phyloP scores from a whole-genome alignment of 192 early-diverging fungal species.

The Podochytrium sp. region DNA sequence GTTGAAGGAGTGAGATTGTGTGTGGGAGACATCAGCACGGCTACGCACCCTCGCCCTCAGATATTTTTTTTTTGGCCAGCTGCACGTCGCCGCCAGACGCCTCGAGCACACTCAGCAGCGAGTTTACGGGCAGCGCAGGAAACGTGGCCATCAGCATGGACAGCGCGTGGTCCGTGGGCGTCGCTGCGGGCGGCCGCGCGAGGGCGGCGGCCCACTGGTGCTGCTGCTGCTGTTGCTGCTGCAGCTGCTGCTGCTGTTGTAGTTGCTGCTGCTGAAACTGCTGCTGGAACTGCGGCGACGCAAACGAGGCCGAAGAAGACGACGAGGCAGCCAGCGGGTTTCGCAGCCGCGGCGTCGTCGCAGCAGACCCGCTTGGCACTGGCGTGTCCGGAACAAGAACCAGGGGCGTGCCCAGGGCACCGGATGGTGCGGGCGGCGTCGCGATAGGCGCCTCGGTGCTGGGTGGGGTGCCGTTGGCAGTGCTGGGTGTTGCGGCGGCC shows the following conservation, averaged over 20 bases:
- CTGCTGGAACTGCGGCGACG: background rate
- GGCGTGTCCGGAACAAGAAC: conserved; percentile 3
- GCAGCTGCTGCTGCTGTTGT: background rate
- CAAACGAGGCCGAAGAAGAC: background rate
- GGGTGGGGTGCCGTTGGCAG: too few species aligned
- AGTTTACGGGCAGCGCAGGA: background rate
- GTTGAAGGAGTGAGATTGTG: background rate
- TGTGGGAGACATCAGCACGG: background rate
- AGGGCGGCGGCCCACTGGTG: background rate
- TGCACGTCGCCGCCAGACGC: background rate
- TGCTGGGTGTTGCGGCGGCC: too few species aligned
- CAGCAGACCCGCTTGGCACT: background rate
- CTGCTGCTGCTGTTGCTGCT: background rate
- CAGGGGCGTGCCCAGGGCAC: too few species aligned
- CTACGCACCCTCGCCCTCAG: background rate
- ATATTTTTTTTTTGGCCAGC: background rate
- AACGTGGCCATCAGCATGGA: conserved; percentile 22
- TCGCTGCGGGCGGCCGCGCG: background rate
- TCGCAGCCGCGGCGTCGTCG: background rate
- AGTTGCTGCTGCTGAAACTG: background rate
- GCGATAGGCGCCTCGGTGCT: too few species aligned
- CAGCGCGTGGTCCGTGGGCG: conserved; percentile 2
- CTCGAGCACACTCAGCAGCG: conserved; percentile 3
- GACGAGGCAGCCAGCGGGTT: background rate
- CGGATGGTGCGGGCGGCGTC: too few species aligned